Evolutionary conservation across 495 filamentous ascomycete species (phyloP).

Genomic region (Melanomma pulvis-pyrius): DNA sequence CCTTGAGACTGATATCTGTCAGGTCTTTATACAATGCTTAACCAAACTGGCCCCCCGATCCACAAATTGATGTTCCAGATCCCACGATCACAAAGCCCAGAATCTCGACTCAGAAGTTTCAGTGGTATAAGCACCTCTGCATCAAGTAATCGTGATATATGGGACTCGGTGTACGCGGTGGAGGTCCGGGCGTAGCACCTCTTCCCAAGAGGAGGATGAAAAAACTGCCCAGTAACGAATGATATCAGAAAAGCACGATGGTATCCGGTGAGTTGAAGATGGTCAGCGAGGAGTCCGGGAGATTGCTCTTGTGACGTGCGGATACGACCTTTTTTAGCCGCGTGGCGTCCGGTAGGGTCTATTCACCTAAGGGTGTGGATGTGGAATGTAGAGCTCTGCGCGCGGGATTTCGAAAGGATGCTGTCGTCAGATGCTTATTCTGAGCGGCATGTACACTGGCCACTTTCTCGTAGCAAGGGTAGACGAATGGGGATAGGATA

Average conservation of each 20-base stretch:
- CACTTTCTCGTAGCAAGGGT: slow-evolving; percentile 7
- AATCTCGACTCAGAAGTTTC: slow-evolving; percentile 13
- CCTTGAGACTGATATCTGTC: slow-evolving; percentile 15
- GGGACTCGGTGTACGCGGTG: slow-evolving; percentile 18
- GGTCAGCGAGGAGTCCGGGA: slow-evolving; percentile 20
- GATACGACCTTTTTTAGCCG: slow-evolving; percentile 22
- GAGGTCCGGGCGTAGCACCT: slow-evolving; percentile 24
- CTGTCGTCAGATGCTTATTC: slow-evolving; percentile 39
- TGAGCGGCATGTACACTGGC: slow-evolving; percentile 31
- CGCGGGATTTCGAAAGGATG: slow-evolving; percentile 22
- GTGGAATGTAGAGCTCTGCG: neutral
- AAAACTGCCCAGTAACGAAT: neutral
- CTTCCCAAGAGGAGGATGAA: slow-evolving; percentile 17
- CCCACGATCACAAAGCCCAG: slow-evolving; percentile 12
- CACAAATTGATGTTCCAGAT: slow-evolving; percentile 7
- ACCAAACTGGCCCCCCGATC: slow-evolving; percentile 3
- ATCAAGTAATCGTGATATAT: slow-evolving; percentile 32
- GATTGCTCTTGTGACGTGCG: slow-evolving; percentile 10
- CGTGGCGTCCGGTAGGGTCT: slow-evolving; percentile 24
- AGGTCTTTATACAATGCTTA: slow-evolving; percentile 23
- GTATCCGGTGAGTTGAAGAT: slow-evolving; percentile 8
- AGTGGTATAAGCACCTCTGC: slow-evolving; percentile 12
- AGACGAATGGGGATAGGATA: slow-evolving; percentile 2
- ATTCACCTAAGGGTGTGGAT: slow-evolving; percentile 3
- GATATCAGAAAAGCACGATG: neutral